Evolutionary conservation across 225 moss, liverwort and hornwort genomes (phyloP).

Genomic region (Marchantia paleacea): DNA sequence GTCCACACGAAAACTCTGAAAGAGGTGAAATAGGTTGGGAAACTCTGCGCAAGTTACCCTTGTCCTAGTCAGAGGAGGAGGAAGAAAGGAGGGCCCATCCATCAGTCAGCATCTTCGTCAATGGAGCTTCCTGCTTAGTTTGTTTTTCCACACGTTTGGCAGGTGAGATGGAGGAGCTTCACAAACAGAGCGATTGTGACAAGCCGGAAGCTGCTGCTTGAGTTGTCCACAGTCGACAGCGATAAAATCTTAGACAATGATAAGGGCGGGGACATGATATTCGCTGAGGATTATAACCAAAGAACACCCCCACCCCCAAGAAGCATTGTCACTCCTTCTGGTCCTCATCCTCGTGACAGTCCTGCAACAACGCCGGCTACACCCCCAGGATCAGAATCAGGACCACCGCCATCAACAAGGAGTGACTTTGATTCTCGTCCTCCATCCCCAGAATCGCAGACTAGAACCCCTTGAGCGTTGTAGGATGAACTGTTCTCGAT

Average conservation of each 20-base stretch:
- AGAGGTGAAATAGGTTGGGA: background rate
- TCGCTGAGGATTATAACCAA: background rate
- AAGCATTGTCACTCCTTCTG: background rate
- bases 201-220: background rate
- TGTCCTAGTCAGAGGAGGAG: background rate
- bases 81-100: background rate
- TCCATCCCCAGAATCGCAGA: background rate
- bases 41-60: background rate
- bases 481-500: background rate
- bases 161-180: background rate
- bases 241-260: background rate
- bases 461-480: too few relatives aligned
- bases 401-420: too few relatives aligned
- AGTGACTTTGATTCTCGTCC: background rate
- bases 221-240: background rate
- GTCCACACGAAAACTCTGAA: background rate
- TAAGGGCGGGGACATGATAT: background rate
- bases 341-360: background rate
- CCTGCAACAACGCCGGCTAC: background rate
- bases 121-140: constrained; percentile 6
- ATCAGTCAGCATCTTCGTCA: background rate
- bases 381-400: background rate
- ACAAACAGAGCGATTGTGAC: background rate
- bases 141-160: constrained; percentile 11
- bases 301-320: background rate